These are phyloP conservation scores for Hyaloscypha bicolor DNA, from an alignment of 495 filamentous ascomycete genomes.

Conservation along the genomic window DNA sequence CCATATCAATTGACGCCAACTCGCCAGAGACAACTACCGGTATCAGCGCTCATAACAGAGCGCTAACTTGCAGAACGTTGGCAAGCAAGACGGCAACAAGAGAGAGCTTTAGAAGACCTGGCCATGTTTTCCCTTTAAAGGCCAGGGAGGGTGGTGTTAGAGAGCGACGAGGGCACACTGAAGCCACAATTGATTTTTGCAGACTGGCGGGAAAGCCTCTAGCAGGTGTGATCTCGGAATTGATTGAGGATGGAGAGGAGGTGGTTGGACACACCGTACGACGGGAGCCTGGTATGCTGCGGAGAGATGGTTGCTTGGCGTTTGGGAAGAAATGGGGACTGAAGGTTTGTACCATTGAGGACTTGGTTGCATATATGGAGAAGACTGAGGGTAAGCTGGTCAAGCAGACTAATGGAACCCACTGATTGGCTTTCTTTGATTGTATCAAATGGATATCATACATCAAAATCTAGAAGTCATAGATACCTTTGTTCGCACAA, in stretches of 20 bases:
- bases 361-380: slow-evolving; percentile 79
- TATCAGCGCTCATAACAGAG: slow-evolving; percentile 86
- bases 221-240: slow-evolving; percentile 82
- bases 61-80: slow-evolving; percentile 77
- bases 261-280: slow-evolving; percentile 56
- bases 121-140: slow-evolving; percentile 86
- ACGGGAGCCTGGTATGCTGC: slow-evolving; percentile 82
- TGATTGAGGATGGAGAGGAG: slow-evolving; percentile 78
- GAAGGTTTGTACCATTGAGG: slow-evolving; percentile 94
- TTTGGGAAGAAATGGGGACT: slow-evolving; percentile 90
- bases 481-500: background rate
- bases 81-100: slow-evolving; percentile 63
- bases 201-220: slow-evolving; percentile 71
- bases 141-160: slow-evolving; percentile 80
- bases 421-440: background rate
- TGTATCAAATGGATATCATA: background rate
- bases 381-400: slow-evolving; percentile 55
- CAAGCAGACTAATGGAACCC: slow-evolving; percentile 22
- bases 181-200: slow-evolving; percentile 89
- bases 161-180: slow-evolving; percentile 82
- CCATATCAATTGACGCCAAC: slow-evolving; percentile 78
- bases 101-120: slow-evolving; percentile 75
- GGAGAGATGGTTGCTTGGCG: slow-evolving; percentile 82
- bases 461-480: background rate
- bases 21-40: slow-evolving; percentile 79